Conservation (phyloP, 1,284 basidiomycete genomes). For the Moesziomyces sp. region DNA sequence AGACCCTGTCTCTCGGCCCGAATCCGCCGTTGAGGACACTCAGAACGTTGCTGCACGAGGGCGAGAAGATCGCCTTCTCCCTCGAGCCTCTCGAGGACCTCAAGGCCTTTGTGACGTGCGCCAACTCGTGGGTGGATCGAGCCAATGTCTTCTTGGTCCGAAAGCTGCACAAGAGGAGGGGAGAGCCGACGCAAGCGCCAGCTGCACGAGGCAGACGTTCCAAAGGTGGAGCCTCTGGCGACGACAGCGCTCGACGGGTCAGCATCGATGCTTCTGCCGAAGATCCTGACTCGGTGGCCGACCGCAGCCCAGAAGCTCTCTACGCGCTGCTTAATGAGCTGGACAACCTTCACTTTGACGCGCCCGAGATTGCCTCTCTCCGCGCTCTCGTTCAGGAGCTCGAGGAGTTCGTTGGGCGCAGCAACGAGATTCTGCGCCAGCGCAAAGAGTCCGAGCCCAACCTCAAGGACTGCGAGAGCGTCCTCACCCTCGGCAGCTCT, state of each 20-base stretch:
- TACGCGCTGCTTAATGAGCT: slow-evolving; percentile 76
- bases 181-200: slow-evolving; percentile 71
- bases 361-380: slow-evolving; percentile 76
- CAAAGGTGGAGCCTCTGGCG: slow-evolving; percentile 19
- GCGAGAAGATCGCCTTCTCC: slow-evolving; percentile 81
- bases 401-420: slow-evolving; percentile 73
- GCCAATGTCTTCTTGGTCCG: slow-evolving; percentile 69
- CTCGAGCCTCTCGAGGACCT: slow-evolving; percentile 80
- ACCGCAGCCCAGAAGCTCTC: slow-evolving; percentile 48
- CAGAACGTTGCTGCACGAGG: slow-evolving; percentile 82
- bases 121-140: slow-evolving; percentile 84
- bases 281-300: slow-evolving; percentile 17
- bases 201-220: slow-evolving; percentile 74
- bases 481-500: slow-evolving; percentile 77
- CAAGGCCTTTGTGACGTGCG: slow-evolving; percentile 80
- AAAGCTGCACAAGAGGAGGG: slow-evolving; percentile 70
- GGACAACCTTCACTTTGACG: slow-evolving; percentile 80
- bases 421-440: slow-evolving; percentile 69
- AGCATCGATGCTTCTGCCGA: slow-evolving; percentile 34
- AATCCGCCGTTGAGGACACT: slow-evolving; percentile 81
- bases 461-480: slow-evolving; percentile 76
- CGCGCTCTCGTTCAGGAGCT: slow-evolving; percentile 75
- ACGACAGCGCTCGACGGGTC: slow-evolving; percentile 19
- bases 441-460: slow-evolving; percentile 31
- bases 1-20: slow-evolving; percentile 73